Percentiles rank a stretch among this genome's conserved stretches.
These are phyloP conservation scores for Alternaria longipes DNA, from an alignment of 2,329 filamentous ascomycete species.

Conservation along the genomic window DNA sequence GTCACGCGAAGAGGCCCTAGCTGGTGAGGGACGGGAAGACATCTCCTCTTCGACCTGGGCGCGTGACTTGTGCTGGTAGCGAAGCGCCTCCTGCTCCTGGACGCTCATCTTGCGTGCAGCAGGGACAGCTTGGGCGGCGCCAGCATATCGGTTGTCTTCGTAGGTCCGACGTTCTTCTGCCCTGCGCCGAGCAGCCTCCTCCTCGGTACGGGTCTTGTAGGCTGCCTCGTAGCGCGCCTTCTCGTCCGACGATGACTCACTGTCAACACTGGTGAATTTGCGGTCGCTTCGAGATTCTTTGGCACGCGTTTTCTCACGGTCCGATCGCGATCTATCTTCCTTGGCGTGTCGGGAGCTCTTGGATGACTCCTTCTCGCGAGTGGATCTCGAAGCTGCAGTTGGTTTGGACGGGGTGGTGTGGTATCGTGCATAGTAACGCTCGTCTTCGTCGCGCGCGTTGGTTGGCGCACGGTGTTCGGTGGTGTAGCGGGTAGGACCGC, in stretches of 20 bases:
- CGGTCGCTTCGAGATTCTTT: conserved; percentile 53
- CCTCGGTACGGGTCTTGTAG: conserved; percentile 40
- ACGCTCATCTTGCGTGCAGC: conserved; percentile 39
- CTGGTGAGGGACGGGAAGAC: conserved; percentile 35
- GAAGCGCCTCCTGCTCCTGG: conserved; percentile 37
- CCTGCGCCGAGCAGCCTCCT: conserved; percentile 38
- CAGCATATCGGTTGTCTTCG: conserved; percentile 35
- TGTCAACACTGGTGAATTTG: conserved; percentile 46
- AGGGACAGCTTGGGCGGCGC: conserved; percentile 8
- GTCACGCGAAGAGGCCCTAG: conserved; percentile 44
- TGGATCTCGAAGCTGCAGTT: conserved; percentile 33
- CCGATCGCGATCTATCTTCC: conserved; percentile 52
- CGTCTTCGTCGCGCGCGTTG: conserved; percentile 37
- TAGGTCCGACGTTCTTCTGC: conserved; percentile 42
- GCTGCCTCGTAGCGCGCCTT: conserved; percentile 44
- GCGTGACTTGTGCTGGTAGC: conserved; percentile 41
- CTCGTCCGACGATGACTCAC: conserved; percentile 47
- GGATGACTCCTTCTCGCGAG: conserved; percentile 44
- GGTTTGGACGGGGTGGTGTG: conserved; percentile 48
- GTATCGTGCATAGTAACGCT: conserved; percentile 51
- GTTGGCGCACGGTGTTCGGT: conserved; percentile 46
- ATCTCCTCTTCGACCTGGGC: conserved; percentile 36
- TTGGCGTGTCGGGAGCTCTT: conserved; percentile 35
- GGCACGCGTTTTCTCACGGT: conserved; percentile 52
- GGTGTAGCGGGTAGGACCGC: conserved; percentile 34